Conservation (phyloP, 345 rosid genomes). For the Citrus sp. region DNA sequence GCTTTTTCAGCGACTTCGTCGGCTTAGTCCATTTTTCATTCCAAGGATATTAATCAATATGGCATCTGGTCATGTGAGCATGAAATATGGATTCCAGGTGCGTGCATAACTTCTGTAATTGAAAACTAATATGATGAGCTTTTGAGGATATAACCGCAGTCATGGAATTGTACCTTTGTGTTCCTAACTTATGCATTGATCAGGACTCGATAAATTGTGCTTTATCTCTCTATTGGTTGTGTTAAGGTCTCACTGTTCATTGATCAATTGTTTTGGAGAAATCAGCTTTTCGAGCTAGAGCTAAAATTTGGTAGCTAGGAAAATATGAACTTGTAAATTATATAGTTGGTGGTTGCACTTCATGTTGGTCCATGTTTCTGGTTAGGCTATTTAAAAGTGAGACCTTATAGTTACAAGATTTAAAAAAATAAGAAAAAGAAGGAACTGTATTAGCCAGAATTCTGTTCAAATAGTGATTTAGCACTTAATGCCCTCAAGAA, state of each 20-base stretch:
- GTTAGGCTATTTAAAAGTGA: neutral
- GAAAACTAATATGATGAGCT: neutral
- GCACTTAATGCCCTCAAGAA: neutral
- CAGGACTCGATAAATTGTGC: neutral
- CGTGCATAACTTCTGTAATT: conserved; percentile 7
- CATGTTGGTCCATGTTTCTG: neutral
- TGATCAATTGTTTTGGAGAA: conserved; percentile 1
- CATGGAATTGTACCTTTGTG: neutral
- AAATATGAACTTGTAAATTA: neutral
- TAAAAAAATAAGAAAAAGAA: neutral
- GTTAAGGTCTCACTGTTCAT: neutral
- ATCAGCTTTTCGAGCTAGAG: neutral
- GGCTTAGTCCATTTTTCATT: conserved; percentile 93
- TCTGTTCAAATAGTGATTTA: neutral
- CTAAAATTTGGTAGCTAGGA: neutral
- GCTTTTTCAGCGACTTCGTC: conserved; percentile 64
- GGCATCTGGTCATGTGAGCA: conserved; percentile 98
- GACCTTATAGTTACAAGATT: neutral
- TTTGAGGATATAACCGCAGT: conserved; percentile 2
- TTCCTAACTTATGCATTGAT: neutral
- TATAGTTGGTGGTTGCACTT: neutral
- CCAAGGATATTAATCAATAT: conserved; percentile 92
- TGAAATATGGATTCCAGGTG: conserved; percentile 95
- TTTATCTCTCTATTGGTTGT: neutral
- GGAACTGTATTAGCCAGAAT: neutral